Evolutionary conservation across 2,329 filamentous ascomycete species (phyloP).

Genomic region (Arthrobotrys megalospora): DNA sequence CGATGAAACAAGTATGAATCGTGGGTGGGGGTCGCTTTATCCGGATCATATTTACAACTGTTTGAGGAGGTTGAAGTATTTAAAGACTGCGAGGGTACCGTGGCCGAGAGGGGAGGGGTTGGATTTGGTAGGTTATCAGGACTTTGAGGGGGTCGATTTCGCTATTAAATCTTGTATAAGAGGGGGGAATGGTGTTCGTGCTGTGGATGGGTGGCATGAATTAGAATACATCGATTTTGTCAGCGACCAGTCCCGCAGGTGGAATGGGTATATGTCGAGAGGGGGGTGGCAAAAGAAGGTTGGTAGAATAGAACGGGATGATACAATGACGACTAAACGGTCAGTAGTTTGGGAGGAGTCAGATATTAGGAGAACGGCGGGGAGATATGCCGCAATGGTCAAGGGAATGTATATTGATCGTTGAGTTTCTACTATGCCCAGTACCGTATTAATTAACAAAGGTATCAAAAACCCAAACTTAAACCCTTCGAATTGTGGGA

Average conservation of each 20-base stretch:
- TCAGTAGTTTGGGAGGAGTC: slow-evolving; percentile 4
- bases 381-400: background rate
- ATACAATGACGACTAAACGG: background rate
- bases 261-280: background rate
- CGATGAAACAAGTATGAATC: background rate
- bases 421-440: background rate
- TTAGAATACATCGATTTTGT: slow-evolving; percentile 33
- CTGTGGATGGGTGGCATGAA: background rate
- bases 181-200: background rate
- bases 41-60: background rate
- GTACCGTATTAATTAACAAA: background rate
- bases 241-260: background rate
- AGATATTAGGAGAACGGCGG: slow-evolving; percentile 3
- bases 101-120: background rate
- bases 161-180: background rate
- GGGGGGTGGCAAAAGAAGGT: slow-evolving; percentile 1
- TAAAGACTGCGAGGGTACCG: slow-evolving; percentile 3
- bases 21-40: slow-evolving; percentile 1
- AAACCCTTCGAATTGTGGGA: background rate
- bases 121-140: background rate
- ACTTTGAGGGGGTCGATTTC: background rate
- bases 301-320: background rate
- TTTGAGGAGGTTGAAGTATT: slow-evolving; percentile 6
- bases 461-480: background rate
- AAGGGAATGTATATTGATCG: background rate